Evolutionary conservation across 495 filamentous ascomycete species (phyloP).

Genomic region (Aspergillus sparsus): DNA sequence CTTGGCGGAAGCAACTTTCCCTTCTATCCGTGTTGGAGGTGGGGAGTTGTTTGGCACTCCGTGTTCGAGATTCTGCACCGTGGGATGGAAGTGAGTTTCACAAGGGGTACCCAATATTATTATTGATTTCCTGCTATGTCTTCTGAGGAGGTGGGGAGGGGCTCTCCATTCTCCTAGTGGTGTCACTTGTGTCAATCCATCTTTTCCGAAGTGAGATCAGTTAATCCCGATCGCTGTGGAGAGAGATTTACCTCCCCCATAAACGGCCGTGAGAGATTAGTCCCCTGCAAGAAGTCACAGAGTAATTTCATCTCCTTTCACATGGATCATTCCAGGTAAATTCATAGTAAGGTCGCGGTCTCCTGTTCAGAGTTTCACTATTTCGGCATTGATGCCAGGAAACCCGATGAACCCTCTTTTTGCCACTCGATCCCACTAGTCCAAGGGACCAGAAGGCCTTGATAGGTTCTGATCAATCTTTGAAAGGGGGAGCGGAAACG

Average conservation of each 20-base stretch:
- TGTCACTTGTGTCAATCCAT: too few relatives aligned
- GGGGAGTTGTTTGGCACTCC: conserved; percentile 10
- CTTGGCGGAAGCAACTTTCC: conserved; percentile 2
- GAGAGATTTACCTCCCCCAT: background rate
- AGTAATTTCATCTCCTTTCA: too few relatives aligned
- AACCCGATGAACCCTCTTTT: background rate
- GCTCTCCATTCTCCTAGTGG: background rate
- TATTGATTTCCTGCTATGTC: too few relatives aligned
- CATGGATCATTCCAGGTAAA: too few relatives aligned
- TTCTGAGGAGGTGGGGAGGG: background rate
- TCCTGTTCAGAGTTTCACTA: background rate
- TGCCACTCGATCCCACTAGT: background rate
- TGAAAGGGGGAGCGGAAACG: background rate
- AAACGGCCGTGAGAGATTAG: conserved; percentile 5
- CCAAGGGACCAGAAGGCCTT: conserved; percentile 1
- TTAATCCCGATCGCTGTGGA: background rate
- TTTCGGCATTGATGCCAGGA: background rate
- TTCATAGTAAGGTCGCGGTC: too few relatives aligned
- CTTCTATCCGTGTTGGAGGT: background rate
- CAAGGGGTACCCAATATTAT: background rate
- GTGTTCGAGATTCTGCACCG: conserved; percentile 21
- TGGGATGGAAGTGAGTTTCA: conserved; percentile 1
- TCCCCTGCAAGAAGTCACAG: background rate
- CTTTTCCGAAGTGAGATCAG: too few relatives aligned
- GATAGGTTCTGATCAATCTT: conserved; percentile 7